These are phyloP conservation scores for Fusarium pseudograminearum DNA, from an alignment of 2,329 filamentous ascomycete species.

Conservation along the genomic window DNA sequence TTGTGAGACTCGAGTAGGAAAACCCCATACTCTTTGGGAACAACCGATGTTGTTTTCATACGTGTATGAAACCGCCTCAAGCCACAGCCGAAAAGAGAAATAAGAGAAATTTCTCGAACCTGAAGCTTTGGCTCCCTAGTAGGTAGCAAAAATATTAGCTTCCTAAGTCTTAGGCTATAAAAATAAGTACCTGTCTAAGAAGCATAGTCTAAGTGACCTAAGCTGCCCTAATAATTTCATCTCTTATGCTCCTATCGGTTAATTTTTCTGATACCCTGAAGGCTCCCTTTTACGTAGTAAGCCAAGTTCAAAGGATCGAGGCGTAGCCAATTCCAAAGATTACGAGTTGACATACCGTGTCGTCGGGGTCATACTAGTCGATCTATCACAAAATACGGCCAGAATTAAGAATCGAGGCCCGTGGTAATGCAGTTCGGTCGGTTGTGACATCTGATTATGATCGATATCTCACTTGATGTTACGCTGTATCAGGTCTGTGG, in stretches of 20 bases:
- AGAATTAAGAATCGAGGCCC: not conserved
- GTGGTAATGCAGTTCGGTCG: not conserved
- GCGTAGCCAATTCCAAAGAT: not conserved
- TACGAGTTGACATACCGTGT: not conserved
- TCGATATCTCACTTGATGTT: slow-evolving; percentile 28
- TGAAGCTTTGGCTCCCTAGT: not conserved
- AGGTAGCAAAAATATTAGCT: no score
- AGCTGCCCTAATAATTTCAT: no score
- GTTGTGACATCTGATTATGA: not conserved
- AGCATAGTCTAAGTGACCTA: no score
- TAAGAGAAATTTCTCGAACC: not conserved
- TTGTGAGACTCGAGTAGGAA: slow-evolving; percentile 32
- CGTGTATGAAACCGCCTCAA: not conserved
- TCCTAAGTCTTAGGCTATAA: no score
- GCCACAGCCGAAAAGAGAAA: not conserved
- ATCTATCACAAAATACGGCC: slow-evolving; percentile 17
- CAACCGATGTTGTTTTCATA: slow-evolving; percentile 7
- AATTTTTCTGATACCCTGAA: no score
- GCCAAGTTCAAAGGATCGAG: not conserved
- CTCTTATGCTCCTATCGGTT: no score
- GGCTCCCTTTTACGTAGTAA: not conserved
- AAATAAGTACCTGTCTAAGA: no score
- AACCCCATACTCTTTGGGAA: not conserved
- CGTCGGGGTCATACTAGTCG: not conserved
- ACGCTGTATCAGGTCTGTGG: slow-evolving; percentile 23